Base-by-base conservation (phyloP, 441 rosid genomes). In the Capsella rubella region DNA sequence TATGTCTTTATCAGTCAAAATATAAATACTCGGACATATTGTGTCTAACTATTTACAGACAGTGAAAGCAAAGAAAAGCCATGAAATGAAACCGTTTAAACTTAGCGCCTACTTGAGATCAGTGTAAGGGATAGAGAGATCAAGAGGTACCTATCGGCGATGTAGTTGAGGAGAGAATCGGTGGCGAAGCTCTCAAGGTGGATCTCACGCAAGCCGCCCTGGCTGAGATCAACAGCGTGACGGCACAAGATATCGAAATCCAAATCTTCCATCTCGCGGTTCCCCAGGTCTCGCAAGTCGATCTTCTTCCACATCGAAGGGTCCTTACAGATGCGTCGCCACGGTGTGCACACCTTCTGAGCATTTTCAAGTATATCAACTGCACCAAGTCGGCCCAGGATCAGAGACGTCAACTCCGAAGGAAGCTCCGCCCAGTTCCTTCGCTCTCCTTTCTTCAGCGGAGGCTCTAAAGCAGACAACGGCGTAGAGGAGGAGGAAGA, bases 281-380 rank as follows among this genome's bases (percentile, higher is more conserved):
- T 15, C 1, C 4, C 11, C 10, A 15, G 3, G 29, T 76, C 67
- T 31, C 4, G 28, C 83, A 90, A 79, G 58, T 84, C 82, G 66
- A 90, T 80, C 66, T 66, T 57, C 37, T 82, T 75, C 96, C 92
- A 88, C 76, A 88, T 72, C 2, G 67, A 72, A 2, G 89, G 89
- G 5, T 90, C 89, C 67, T n/a, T 74, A 82, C 84, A 85, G 67
- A 89, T 39, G 60, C n/a, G 45, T 21, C 51, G 29, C 74, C 96
- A 89, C 45, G 85, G 89, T 1, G 1, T 31, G 76, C 90, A 90
- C 39, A 90, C 96, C 1, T 3, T 39, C 64, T 85, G 86, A 6
- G 79, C 91, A 11, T 31, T 82, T 25, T 9, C 43, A 37, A 89
- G 59, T 12, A 86, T 79, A 16, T 82, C 87, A 1, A 80, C 14